A percentile compares a stretch with the other conserved stretches of the same genome.
These are phyloP conservation scores for Ophiocordyceps camponoti-rufipedis DNA, from an alignment of 2,329 filamentous ascomycete species.

Conservation along the genomic window DNA sequence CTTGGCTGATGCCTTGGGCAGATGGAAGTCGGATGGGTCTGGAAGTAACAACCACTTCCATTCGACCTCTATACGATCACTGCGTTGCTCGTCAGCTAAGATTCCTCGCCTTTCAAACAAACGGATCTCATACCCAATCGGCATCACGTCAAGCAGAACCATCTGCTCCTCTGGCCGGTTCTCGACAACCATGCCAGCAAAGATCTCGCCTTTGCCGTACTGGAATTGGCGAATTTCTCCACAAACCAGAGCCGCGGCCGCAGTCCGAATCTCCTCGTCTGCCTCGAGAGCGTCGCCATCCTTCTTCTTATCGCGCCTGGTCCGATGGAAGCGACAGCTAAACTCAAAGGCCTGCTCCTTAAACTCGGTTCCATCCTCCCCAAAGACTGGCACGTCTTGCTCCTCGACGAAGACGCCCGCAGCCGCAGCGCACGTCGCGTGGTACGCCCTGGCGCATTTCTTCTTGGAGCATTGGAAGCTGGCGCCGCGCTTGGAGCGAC, in stretches of 20 bases:
- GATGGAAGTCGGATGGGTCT: conserved; percentile 48
- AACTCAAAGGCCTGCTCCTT: conserved; percentile 85
- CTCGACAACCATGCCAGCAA: conserved; percentile 74
- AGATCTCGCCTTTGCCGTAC: conserved; percentile 67
- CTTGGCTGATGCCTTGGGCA: conserved; percentile 57
- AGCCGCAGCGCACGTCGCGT: conserved; percentile 82
- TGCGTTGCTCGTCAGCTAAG: conserved; percentile 20
- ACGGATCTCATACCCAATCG: conserved; percentile 48
- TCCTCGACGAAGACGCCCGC: conserved; percentile 86
- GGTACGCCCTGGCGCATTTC: conserved; percentile 86
- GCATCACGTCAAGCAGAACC: conserved; percentile 65
- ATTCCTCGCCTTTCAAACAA: not conserved
- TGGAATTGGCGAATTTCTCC: conserved; percentile 80
- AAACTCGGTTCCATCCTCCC: conserved; percentile 81
- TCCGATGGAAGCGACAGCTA: conserved; percentile 83
- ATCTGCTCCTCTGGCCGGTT: conserved; percentile 61
- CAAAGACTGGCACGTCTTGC: conserved; percentile 69
- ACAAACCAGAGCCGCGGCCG: conserved; percentile 47
- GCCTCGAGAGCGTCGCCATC: conserved; percentile 52
- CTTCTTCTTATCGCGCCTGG: conserved; percentile 64
- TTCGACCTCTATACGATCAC: conserved; percentile 59
- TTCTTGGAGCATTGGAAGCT: conserved; percentile 94
- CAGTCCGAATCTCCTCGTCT: conserved; percentile 47
- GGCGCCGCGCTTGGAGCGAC: conserved; percentile 82
- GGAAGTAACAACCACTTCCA: conserved; percentile 72